Evolutionary conservation across 164 flowering plant species (phyloP).

Genomic region (Aristolochia fimbriata): DNA sequence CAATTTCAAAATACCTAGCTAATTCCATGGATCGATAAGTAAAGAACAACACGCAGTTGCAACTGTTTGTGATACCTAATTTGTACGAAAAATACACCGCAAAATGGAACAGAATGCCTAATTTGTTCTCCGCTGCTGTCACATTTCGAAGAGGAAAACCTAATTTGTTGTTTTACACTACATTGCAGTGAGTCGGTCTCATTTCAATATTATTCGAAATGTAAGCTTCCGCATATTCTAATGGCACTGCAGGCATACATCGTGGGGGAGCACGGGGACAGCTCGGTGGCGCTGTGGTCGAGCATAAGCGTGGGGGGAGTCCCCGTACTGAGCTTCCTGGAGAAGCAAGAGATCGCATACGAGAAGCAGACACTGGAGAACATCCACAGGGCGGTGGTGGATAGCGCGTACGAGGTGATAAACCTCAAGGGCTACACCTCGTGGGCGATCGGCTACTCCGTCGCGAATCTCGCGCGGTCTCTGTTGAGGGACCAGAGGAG

Average conservation of each 20-base stretch:
- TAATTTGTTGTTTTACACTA: no score
- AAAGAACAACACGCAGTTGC: no score
- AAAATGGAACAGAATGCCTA: no score
- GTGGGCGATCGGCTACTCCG: constrained; percentile 88
- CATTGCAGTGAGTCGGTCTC: no score
- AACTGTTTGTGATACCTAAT: no score
- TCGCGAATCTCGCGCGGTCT: constrained; percentile 52
- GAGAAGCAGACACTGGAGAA: constrained; percentile 54
- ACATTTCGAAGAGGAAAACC: no score
- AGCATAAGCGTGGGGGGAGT: constrained; percentile 90
- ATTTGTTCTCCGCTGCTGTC: no score
- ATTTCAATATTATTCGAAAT: no score
- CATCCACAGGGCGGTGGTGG: constrained; percentile 56
- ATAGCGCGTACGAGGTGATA: constrained; percentile 68
- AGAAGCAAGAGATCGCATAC: constrained; percentile 47
- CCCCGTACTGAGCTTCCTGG: constrained; percentile 59
- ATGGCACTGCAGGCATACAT: constrained; percentile 52
- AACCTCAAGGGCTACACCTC: constrained; percentile 79
- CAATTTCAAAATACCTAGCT: no score
- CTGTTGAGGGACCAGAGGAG: constrained; percentile 56
- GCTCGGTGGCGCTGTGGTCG: constrained; percentile 90
- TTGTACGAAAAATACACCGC: no score
- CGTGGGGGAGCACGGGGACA: constrained; percentile 85
- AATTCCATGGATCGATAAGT: no score
- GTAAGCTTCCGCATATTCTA: no score